These are phyloP conservation scores for Martensiomyces pterosporus DNA, from an alignment of 192 early-diverging fungal genomes.

Conservation along the genomic window DNA sequence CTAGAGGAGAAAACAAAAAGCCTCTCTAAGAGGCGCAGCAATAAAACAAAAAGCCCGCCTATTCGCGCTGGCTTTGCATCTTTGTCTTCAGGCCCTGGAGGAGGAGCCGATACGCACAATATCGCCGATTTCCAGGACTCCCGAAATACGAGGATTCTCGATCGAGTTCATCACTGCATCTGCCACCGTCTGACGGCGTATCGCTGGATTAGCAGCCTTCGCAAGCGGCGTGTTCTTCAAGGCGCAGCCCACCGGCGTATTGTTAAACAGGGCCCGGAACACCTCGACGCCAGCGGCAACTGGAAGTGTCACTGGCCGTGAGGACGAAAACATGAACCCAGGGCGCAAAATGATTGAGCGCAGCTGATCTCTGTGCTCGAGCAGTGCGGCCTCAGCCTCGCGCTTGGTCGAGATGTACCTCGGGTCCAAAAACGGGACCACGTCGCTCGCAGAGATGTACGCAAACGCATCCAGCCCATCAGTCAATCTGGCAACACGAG, in stretches of 20 bases:
- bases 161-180: conserved; percentile 33
- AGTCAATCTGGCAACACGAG: conserved; percentile 47
- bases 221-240: conserved; percentile 30
- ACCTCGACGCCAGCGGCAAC: conserved; percentile 53
- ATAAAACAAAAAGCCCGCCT: neutral
- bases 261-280: conserved; percentile 36
- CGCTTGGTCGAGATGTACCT: conserved; percentile 70
- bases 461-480: conserved; percentile 55
- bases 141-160: conserved; percentile 18
- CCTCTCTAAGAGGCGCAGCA: too few relatives aligned
- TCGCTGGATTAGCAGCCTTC: conserved; percentile 36
- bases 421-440: conserved; percentile 59
- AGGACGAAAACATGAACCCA: conserved; percentile 60
- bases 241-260: conserved; percentile 33
- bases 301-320: conserved; percentile 56
- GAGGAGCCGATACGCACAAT: conserved; percentile 33
- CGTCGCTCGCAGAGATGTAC: conserved; percentile 65
- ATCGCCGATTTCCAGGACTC: conserved; percentile 30
- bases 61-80: neutral
- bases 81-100: too few relatives aligned
- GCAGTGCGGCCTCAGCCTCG: conserved; percentile 59
- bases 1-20: too few relatives aligned
- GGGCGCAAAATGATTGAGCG: conserved; percentile 57
- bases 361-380: conserved; percentile 43
- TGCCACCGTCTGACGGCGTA: conserved; percentile 43